Base-by-base conservation (phyloP, 2,329 filamentous ascomycete genomes). In the Zalaria obscura region DNA sequence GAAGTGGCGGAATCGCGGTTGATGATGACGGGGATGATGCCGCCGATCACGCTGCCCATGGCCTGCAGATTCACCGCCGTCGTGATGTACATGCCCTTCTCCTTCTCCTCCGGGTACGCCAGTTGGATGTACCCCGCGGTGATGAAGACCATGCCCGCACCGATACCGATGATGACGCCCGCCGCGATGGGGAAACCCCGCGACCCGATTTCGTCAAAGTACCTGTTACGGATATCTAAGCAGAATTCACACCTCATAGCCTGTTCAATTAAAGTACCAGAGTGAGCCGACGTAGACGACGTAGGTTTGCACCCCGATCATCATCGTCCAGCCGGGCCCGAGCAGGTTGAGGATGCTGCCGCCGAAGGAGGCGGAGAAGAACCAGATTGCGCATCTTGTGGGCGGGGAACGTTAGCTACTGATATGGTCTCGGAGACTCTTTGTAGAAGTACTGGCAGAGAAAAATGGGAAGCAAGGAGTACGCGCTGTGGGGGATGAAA, bases 91-190 rank as follows among this genome's bases (percentile, higher is more conserved):
- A 42, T 45, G 1, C 56, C 56, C 39, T 54, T 53, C 25, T 60
- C 54, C 7, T 49, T 43, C 39, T 60, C 58, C 34, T 60, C 58
- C 3, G 58, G 50, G 35, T 60, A 60, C 0, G 56, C 51, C 25
- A 51, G 53, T 9, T 53, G 48, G 38, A 60, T 55, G 27, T 56
- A 60, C 1, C 56, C 56, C 26, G 50, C 52, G 1, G 52, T 54
- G 18, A 58, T 50, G 44, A 57, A 59, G 7, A 59, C 47, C 33
- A 57, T 45, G 7, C 56, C 53, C 2, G 55, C 52, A 5, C 47
- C 50, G 26, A 58, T 50, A n/a, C 56, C 57, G 27, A 59, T 54
- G n/a, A 36, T 47, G 3, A 52, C 47, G 5, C 53, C 50, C 1
- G 51, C 47, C 9, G 48, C 49, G 25, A 52, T 47, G 2, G 55